phyloP scores from a whole-genome alignment of 495 filamentous ascomycete genomes.

The Glonium stellatum region DNA sequence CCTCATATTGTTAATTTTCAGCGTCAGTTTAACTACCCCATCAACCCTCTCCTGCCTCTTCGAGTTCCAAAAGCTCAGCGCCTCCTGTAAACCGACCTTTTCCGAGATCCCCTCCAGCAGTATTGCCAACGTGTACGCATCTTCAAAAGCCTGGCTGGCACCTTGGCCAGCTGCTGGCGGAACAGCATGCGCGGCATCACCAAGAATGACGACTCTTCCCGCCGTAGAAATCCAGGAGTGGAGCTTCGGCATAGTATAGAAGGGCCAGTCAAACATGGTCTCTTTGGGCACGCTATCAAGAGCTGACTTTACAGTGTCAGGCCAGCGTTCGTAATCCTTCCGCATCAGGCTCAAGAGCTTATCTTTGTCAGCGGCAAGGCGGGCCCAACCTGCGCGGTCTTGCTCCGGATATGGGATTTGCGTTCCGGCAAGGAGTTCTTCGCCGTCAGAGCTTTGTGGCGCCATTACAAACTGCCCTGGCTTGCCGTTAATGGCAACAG shows the following conservation, averaged over 20 bases:
- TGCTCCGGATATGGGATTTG: slow-evolving; percentile 35
- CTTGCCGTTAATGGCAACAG: slow-evolving; percentile 40
- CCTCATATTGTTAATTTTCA: slow-evolving; percentile 33
- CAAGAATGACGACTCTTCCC: slow-evolving; percentile 6
- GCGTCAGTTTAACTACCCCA: slow-evolving; percentile 32
- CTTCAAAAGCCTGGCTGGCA: slow-evolving; percentile 13
- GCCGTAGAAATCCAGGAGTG: background rate
- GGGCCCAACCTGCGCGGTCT: slow-evolving; percentile 37
- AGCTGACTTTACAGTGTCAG: slow-evolving; percentile 35
- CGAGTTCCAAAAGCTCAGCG: slow-evolving; percentile 32
- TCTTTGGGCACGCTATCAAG: slow-evolving; percentile 27
- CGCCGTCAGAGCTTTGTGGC: slow-evolving; percentile 42
- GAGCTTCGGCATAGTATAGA: slow-evolving; percentile 25
- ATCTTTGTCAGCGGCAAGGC: slow-evolving; percentile 33
- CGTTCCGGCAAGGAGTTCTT: slow-evolving; percentile 41
- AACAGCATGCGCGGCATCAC: slow-evolving; percentile 11
- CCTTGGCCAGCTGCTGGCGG: slow-evolving; percentile 12
- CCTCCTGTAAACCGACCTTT: slow-evolving; percentile 6
- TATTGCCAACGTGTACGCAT: slow-evolving; percentile 6
- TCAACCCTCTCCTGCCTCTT: slow-evolving; percentile 35
- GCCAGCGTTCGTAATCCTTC: slow-evolving; percentile 31
- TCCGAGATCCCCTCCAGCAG: slow-evolving; percentile 4
- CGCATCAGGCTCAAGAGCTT: slow-evolving; percentile 36
- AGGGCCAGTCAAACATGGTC: slow-evolving; percentile 35
- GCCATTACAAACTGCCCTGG: slow-evolving; percentile 44